Base-by-base conservation (phyloP, 106 monocot genomes). In the Dendrobium nobile region DNA sequence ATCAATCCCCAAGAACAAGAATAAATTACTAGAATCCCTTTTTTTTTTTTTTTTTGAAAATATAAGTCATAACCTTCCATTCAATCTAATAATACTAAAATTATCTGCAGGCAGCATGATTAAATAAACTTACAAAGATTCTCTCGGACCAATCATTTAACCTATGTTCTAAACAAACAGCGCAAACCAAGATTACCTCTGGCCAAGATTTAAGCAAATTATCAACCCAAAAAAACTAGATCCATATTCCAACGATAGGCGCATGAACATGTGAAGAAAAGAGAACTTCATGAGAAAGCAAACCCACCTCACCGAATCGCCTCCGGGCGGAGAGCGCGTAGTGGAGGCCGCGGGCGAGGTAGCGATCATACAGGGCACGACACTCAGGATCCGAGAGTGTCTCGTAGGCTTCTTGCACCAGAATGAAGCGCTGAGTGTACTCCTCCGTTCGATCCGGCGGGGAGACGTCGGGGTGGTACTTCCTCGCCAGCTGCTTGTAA, bases 301-400 rank as follows among this genome's bases (percentile, higher is more conserved):
- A 41, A 15, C 47, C 68, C 6, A 95, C 92, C 90, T 95, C 85
- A 81, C 84, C 78, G 59, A 64, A 77, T n/a, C 77, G 77, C 82
- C 86, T 80, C 67, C 88, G 67, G 47, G 87, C 33, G 31, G 87
- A 84, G 84, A 99, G 88, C 15, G 90, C 88, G 41, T 88, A 67
- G 28, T 85, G 91, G 33, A 93, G 16, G 1, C 94, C 92, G 4
- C 87, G 44, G 26, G 92, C 58, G 7, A 94, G 86, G 82, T 87
- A 74, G 16, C 87, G 81, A 77, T 99, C 99, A 67, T 99, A 99
- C 27, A 81, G 41, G 1, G 91, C 93, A n/a, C 93, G 84, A 40
- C 79, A 54, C n/a, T 70, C 33, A 0, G 99, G 99, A 77, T 99
- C 93, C 16, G 99, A 99, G 22, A 99, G 90, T 48, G 95, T 99